Conservation (phyloP, 2,329 filamentous ascomycete genomes). For the Aspergillus jensenii region DNA sequence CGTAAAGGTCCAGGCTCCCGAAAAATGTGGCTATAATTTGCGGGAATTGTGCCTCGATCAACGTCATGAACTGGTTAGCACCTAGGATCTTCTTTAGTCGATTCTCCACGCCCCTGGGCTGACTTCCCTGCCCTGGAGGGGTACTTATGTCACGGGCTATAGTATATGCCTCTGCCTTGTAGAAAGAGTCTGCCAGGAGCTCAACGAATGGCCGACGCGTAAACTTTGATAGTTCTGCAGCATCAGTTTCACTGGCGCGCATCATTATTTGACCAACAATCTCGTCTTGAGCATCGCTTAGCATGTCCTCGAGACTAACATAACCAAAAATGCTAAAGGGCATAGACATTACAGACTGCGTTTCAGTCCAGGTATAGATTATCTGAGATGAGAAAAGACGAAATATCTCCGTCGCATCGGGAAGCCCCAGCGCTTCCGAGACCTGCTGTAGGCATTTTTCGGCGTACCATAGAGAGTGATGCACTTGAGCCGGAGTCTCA, state of each 20-base stretch:
- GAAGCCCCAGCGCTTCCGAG: conserved; percentile 63
- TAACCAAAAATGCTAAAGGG: conserved; percentile 88
- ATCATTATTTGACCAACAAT: conserved; percentile 78
- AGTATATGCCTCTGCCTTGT: conserved; percentile 78
- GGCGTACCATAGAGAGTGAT: conserved; percentile 67
- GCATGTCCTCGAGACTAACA: conserved; percentile 63
- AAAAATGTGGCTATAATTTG: conserved; percentile 76
- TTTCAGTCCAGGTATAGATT: conserved; percentile 84
- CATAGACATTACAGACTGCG: conserved; percentile 65
- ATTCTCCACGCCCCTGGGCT: conserved; percentile 60
- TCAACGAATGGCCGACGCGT: conserved; percentile 56
- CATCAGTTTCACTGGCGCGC: conserved; percentile 68
- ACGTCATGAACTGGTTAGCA: conserved; percentile 60
- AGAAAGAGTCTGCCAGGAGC: conserved; percentile 68
- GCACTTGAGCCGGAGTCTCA: conserved; percentile 76
- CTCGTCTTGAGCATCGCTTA: conserved; percentile 72
- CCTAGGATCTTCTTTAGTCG: conserved; percentile 70
- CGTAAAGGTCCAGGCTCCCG: conserved; percentile 74
- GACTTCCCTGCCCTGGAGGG: conserved; percentile 41
- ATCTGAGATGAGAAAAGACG: conserved; percentile 83
- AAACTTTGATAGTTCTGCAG: conserved; percentile 59
- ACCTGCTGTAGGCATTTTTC: conserved; percentile 68
- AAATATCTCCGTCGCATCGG: conserved; percentile 71
- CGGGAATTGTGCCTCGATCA: conserved; percentile 69
- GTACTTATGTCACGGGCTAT: conserved; percentile 70